A percentile compares a stretch with the other conserved stretches of the same genome.
Conservation (phyloP, 164 flowering plant species). For the Vitis riparia region DNA sequence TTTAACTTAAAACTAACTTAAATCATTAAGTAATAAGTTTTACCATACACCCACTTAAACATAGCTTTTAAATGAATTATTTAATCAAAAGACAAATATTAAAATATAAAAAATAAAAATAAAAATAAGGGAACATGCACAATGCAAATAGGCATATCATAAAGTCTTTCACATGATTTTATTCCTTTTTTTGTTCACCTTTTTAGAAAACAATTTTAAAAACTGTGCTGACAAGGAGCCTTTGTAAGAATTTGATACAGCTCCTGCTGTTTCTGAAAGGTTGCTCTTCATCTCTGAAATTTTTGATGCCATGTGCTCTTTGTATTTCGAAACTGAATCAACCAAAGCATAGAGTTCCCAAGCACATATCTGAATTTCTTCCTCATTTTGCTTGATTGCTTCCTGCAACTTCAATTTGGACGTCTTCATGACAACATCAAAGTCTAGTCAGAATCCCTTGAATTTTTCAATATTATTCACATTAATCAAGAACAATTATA, state of each 20-base stretch:
- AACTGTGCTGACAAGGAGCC: constrained; percentile 27
- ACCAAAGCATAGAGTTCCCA: constrained; percentile 55
- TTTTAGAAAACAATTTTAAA: too few relatives aligned
- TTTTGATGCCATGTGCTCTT: constrained; percentile 56
- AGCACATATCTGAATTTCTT: constrained; percentile 60
- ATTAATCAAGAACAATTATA: background rate
- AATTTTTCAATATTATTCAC: background rate
- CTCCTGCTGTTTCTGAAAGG: constrained; percentile 46
- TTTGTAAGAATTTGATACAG: constrained; percentile 46
- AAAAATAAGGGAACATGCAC: too few relatives aligned
- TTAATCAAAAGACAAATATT: too few relatives aligned
- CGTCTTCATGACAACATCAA: constrained; percentile 33
- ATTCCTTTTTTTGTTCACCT: too few relatives aligned
- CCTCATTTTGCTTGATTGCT: constrained; percentile 45
- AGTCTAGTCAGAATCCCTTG: background rate
- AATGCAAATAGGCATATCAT: too few relatives aligned
- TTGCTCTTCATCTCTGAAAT: constrained; percentile 50
- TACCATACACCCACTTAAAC: too few relatives aligned
- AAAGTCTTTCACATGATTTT: too few relatives aligned
- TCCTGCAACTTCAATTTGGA: constrained; percentile 51
- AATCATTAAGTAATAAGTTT: too few relatives aligned
- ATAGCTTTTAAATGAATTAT: too few relatives aligned
- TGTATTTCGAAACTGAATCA: constrained; percentile 64
- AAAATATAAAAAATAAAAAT: too few relatives aligned
- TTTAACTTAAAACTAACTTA: too few relatives aligned